phyloP scores from a whole-genome alignment of 2,329 filamentous ascomycete species.

The Thielaviopsis musarum region DNA sequence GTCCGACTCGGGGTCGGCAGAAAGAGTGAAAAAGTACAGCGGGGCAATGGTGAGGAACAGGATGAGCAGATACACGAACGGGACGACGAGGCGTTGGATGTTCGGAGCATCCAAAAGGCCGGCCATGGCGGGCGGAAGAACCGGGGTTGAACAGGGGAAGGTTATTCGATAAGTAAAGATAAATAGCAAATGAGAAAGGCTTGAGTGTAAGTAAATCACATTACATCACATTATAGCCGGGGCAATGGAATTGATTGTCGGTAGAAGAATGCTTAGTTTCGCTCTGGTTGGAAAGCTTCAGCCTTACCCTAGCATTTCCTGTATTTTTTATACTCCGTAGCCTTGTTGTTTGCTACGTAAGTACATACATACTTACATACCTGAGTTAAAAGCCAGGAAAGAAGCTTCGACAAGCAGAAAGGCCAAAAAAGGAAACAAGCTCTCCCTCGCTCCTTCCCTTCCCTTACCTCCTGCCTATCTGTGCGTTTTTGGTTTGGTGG shows the following conservation, averaged over 20 bases:
- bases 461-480: neutral
- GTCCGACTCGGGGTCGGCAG: constrained; percentile 19
- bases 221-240: no score
- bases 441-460: neutral
- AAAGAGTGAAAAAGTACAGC: constrained; percentile 49
- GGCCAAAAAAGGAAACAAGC: neutral
- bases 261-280: no score
- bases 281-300: no score
- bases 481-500: no score
- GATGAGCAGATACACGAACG: constrained; percentile 48
- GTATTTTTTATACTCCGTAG: no score
- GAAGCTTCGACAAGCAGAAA: neutral
- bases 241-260: no score
- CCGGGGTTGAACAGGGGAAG: neutral
- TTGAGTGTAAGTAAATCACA: no score
- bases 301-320: no score
- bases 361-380: no score
- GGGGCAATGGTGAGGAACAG: constrained; percentile 54
- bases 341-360: no score
- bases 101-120: constrained; percentile 26
- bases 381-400: no score
- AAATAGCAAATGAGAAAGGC: neutral
- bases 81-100: constrained; percentile 45
- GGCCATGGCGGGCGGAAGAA: constrained; percentile 20
- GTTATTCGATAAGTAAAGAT: neutral